Base-by-base conservation (phyloP, 2,329 filamentous ascomycete genomes). In the Xylaria arbuscula region DNA sequence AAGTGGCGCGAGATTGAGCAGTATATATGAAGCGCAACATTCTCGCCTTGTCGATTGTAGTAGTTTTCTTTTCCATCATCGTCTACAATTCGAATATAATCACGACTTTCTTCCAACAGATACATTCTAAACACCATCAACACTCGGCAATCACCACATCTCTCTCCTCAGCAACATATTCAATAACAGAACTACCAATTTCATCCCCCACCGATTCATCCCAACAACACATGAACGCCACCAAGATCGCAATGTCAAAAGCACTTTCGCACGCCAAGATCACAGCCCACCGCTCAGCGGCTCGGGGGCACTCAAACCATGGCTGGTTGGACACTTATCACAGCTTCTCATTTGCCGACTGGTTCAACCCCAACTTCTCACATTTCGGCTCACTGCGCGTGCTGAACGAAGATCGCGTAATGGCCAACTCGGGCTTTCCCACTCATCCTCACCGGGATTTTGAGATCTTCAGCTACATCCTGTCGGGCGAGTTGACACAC, bases 261-360 rank as follows among this genome's bases (percentile, higher is more conserved):
- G 82, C 86, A 47, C 87, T 92, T 69, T 80, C 84, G 45, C 87
- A 91, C 80, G 90, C 89, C 74, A 92, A 92, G 76, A 91, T 97
- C 82, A 88, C 87, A 45, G 90, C 91, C 62, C 92, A 94, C 72
- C 89, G 88, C 67, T 96, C 92, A 73, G 83, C 85, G 67, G 84
- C 87, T 53, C 88, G 94, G 60, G 93, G 93, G 38, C 91, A 94
- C 79, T 87, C 88, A 42, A 88, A 97, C 78, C 92, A 97, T 79
- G 93, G 92, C 79, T 97, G 93, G 93, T 87, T 97, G 9, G 92
- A 95, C 82, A 91, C 90, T 8, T 96, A 92, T 82, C 93, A 97
- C 83, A 93, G 90, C 71, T 97, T 97, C 84, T 91, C 88, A 75
- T 97, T 97, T 80, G 92, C 92, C 50, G 85, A 86, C 76, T 89